Evolutionary conservation across 1,284 basidiomycete species (phyloP), one percentile per base, ranked within the genome.

Genomic region (Rhodotorula sp.): DNA sequence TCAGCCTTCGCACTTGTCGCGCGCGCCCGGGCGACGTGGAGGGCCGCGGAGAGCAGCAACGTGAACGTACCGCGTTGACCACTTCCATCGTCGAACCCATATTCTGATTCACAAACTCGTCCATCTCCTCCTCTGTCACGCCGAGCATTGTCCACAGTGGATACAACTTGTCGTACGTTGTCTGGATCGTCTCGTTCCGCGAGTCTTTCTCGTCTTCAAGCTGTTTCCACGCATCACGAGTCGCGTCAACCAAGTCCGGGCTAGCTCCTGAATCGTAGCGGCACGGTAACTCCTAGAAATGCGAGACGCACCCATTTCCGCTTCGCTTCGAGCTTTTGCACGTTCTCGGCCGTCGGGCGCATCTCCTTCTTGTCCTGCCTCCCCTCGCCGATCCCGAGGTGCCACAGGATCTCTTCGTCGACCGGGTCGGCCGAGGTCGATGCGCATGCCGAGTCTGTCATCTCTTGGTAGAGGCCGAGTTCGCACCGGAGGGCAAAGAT

Each of bases 141-240:
- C 90, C 91, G 66, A 93, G 84, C 68, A 91, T 83, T 66, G 85
- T 85, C 92, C 92, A 94, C 5, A 94, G 84, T 0, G 86, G 86
- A 78, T 92, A 92, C 1, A 94, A 85, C 72, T 91, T 88, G 79
- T 94, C 91, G 78, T 92, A 94, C 84, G 93, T 88, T 1, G 87
- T 85, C 79, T 94, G 92, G 50, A 94, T 93, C 73, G 88, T 87
- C 5, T 85, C 81, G 77, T 92, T 90, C 21, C 91, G 84, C 45
- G 85, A 83, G 48, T 85, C 84, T 80, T 91, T 92, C 64, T 86
- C 83, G 19, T 88, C 87, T 71, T 88, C 87, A 45, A 93, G 83
- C 79, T 80, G 61, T 34, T 14, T 5, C 49, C 28, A 5, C 14
- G 38, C 38, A 19, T 2, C 18, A 23, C 2, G 16, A 19, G n/a